A percentile compares a stretch with the other conserved stretches of the same genome.
Evolutionary conservation across 495 filamentous ascomycete species (phyloP).

Genomic region (Penicillium ucsense): DNA sequence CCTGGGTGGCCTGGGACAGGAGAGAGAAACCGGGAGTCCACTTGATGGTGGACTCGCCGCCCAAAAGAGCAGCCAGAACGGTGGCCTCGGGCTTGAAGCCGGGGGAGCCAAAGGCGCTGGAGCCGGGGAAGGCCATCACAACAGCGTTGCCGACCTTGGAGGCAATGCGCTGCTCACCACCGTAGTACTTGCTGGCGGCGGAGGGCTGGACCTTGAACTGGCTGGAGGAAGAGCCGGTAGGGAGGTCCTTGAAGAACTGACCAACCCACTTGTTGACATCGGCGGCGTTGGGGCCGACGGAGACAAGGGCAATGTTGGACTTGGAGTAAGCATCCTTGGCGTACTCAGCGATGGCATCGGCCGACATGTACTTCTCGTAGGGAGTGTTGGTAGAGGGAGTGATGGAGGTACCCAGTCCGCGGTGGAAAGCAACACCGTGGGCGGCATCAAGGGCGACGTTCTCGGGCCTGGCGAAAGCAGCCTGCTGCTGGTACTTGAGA

Average conservation of each 20-base stretch:
- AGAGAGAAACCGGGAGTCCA: conserved; percentile 91
- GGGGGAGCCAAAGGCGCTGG: conserved; percentile 57
- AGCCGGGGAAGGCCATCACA: conserved; percentile 87
- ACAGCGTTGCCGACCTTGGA: conserved; percentile 63
- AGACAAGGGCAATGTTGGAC: conserved; percentile 81
- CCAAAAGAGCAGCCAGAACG: conserved; percentile 82
- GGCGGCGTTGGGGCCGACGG: conserved; percentile 68
- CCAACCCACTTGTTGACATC: conserved; percentile 85
- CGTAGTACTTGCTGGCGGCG: conserved; percentile 70
- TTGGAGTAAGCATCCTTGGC: conserved; percentile 72
- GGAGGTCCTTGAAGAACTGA: conserved; percentile 65
- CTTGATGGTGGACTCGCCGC: conserved; percentile 85
- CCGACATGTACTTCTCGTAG: conserved; percentile 66
- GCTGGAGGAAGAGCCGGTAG: conserved; percentile 25
- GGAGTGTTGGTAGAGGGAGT: conserved; percentile 60
- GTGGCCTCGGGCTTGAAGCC: conserved; percentile 80
- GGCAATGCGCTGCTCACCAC: conserved; percentile 85
- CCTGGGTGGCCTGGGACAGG: conserved; percentile 64
- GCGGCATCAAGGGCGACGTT: conserved; percentile 74
- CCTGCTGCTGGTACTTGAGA: conserved; percentile 63
- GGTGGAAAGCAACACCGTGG: conserved; percentile 88
- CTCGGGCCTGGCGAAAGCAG: conserved; percentile 52
- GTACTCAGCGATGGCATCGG: conserved; percentile 58
- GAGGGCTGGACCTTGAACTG: conserved; percentile 31
- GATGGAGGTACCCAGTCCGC: conserved; percentile 69